Conservation (phyloP, 2,329 filamentous ascomycete genomes). For the Alternaria sp. region DNA sequence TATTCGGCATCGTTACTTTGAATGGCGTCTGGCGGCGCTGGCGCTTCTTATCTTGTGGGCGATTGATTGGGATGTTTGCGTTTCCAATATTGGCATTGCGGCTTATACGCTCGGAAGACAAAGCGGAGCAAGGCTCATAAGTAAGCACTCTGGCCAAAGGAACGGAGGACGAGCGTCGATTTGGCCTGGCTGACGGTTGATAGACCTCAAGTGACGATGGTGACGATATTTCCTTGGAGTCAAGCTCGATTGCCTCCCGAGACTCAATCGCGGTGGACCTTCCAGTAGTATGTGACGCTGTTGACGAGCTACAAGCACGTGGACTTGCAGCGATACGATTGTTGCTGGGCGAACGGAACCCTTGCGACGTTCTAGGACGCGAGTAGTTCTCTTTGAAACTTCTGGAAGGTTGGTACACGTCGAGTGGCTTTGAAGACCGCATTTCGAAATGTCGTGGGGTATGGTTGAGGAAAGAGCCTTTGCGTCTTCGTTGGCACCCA, state of each 20-base stretch:
- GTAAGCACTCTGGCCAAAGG: slow-evolving; percentile 21
- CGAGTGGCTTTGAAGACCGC: slow-evolving; percentile 19
- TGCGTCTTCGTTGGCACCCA: slow-evolving; percentile 30
- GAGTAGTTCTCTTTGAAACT: slow-evolving; percentile 29
- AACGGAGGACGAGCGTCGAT: slow-evolving; percentile 23
- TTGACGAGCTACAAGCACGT: slow-evolving; percentile 16
- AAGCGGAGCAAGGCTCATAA: slow-evolving; percentile 12
- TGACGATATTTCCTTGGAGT: slow-evolving; percentile 18
- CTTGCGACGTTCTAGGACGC: slow-evolving; percentile 23
- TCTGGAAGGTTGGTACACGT: slow-evolving; percentile 22
- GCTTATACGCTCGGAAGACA: slow-evolving; percentile 7
- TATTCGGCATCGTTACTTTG: slow-evolving; percentile 16
- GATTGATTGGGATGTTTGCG: slow-evolving; percentile 11
- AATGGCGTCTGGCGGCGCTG: slow-evolving; percentile 37
- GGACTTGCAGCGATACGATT: slow-evolving; percentile 1
- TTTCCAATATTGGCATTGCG: slow-evolving; percentile 15
- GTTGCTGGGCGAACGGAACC: slow-evolving; percentile 9
- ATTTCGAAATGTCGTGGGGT: slow-evolving; percentile 41
- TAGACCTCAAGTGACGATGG: slow-evolving; percentile 16
- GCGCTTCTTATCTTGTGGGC: slow-evolving; percentile 26
- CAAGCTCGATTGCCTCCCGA: slow-evolving; percentile 23
- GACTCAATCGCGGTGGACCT: slow-evolving; percentile 14
- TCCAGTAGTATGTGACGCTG: slow-evolving; percentile 10
- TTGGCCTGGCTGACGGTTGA: slow-evolving; percentile 10
- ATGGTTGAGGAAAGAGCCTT: slow-evolving; percentile 44